Evolutionary conservation across 176 grass and related monocot species (phyloP).

Genomic region (Alopecurus myosuroides): DNA sequence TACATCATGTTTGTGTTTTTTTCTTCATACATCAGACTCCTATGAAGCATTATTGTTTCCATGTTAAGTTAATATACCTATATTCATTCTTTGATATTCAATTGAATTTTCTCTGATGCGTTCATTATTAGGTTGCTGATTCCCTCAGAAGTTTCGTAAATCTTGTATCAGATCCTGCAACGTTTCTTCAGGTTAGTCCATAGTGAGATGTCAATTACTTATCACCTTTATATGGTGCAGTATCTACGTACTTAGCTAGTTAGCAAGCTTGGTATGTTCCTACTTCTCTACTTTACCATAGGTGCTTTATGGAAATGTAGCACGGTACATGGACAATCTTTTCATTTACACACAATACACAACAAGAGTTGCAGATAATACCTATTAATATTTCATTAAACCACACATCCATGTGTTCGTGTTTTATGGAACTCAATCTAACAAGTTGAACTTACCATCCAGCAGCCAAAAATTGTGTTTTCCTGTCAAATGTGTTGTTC

Average conservation of each 20-base stretch:
- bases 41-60: neutral
- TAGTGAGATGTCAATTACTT: neutral
- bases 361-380: neutral
- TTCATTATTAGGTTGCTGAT: constrained; percentile 40
- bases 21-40: neutral
- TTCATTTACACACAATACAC: neutral
- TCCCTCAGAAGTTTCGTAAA: constrained; percentile 37
- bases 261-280: neutral
- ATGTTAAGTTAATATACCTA: neutral
- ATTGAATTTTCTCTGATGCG: neutral
- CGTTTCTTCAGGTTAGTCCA: constrained; percentile 59
- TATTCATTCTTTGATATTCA: neutral
- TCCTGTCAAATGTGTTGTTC: neutral
- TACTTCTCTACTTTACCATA: neutral
- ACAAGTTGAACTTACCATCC: neutral
- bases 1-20: neutral
- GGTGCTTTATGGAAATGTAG: neutral
- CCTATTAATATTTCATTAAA: neutral
- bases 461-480: neutral
- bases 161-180: constrained; percentile 58
- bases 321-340: neutral
- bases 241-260: neutral
- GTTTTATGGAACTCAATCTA: neutral
- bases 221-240: neutral
- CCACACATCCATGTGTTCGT: neutral